Conservation (phyloP, 129 eudicot species). For the Arctium lappa region DNA sequence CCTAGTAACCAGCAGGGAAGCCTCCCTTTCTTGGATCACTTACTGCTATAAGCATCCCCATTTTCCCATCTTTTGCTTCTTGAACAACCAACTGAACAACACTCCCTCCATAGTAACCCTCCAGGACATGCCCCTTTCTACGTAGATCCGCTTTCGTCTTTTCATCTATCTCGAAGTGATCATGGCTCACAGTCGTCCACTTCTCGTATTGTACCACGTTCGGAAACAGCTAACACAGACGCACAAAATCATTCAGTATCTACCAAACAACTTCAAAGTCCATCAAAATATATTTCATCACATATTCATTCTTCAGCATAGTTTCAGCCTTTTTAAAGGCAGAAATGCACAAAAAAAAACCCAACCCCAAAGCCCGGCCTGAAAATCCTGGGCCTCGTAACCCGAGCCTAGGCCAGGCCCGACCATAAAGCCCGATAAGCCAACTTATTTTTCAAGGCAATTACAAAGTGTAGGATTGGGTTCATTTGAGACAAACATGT, state of each 20-base stretch:
- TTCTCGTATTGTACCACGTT: constrained; percentile 51
- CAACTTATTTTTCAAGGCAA: too few relatives aligned
- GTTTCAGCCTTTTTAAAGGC: too few relatives aligned
- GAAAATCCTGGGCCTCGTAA: too few relatives aligned
- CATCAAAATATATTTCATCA: too few relatives aligned
- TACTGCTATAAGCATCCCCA: constrained; percentile 41
- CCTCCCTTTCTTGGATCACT: constrained; percentile 74
- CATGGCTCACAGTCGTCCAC: constrained; percentile 50
- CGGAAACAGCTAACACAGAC: constrained; percentile 39
- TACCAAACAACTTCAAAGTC: not conserved
- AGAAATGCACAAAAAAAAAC: too few relatives aligned
- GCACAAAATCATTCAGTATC: not conserved
- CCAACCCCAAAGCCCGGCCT: too few relatives aligned
- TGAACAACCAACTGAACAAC: constrained; percentile 46
- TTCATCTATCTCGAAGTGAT: constrained; percentile 48
- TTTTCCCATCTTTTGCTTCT: not conserved
- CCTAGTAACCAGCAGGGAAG: constrained; percentile 43
- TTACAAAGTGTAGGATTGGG: too few relatives aligned
- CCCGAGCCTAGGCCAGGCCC: not conserved
- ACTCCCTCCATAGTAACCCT: constrained; percentile 39
- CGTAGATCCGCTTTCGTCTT: constrained; percentile 30
- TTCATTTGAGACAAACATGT: too few relatives aligned
- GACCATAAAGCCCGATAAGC: not conserved
- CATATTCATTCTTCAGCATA: too few relatives aligned
- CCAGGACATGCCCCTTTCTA: constrained; percentile 47